Evolutionary conservation across 2,329 filamentous ascomycete genomes (phyloP), one percentile per base, ranked within the genome.

Genomic region (Lachnellula arida): DNA sequence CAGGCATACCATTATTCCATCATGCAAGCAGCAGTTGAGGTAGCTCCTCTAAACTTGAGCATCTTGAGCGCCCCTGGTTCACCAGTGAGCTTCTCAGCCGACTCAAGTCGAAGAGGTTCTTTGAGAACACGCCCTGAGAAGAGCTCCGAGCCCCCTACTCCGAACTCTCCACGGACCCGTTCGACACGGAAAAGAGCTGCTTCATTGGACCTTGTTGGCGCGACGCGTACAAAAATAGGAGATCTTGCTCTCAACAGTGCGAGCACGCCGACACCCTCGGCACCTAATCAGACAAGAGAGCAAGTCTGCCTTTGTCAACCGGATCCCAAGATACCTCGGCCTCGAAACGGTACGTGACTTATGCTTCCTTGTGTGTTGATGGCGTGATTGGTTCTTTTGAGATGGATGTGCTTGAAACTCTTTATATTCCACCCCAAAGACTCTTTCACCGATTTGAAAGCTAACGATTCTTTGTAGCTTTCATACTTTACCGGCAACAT

Each of bases 401-500:
- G n/a, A 8, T 46, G 37, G 25, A 5, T 34, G 34, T 39, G 37
- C 22, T 51, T 54, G 22, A 37, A 8, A 34, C 34, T 58, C 61
- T 68, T 68, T 65, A 62, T 60, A 43, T 46, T 17, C 48, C 43
- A 47, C 5, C 35, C 48, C 51, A 62, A 61, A 54, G 57, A 48
- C 22, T 46, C 60, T 61, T 65, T 65, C 58, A 63, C 19, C n/a
- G n/a, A 46, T 57, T 65, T 61, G 63, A 69, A 68, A 61, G 68
- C 62, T 63, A 56, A 65, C 46, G 35, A 37, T 57, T 64, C 71
- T 68, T 70, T 71, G 61, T 72, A 99, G 94, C 93, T 50, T 99
- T 99, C 76, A 99, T 99, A 63, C 80, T 99, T 65, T 99, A 96
- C 76, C 91, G 94, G 40, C 92, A 97, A 71, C 88, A 95, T 71